These are phyloP conservation scores for Vitis amurensis DNA, from an alignment of 164 flowering plant genomes.

Conservation along the genomic window DNA sequence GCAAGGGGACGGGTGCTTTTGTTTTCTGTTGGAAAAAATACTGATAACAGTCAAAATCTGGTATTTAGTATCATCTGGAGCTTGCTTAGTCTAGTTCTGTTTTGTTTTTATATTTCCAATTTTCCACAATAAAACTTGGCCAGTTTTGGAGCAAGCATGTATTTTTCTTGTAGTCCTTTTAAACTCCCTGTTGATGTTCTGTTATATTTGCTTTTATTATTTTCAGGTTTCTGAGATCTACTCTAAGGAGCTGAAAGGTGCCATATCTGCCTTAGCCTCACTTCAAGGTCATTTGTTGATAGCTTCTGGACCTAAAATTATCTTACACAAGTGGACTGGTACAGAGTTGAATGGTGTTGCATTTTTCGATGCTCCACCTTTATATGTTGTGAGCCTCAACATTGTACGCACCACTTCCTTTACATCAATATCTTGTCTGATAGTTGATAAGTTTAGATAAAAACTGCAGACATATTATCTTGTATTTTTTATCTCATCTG, in stretches of 20 bases:
- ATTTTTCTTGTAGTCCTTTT: neutral
- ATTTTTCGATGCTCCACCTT: constrained; percentile 91
- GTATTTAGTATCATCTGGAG: constrained; percentile 30
- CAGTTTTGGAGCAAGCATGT: neutral
- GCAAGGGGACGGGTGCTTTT: constrained; percentile 92
- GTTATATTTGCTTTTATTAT: neutral
- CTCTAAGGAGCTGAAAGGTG: constrained; percentile 96
- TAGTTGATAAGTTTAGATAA: neutral
- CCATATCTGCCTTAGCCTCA: constrained; percentile 93
- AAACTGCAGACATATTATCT: too few species aligned
- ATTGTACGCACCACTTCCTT: constrained; percentile 58
- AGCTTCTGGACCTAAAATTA: constrained; percentile 96
- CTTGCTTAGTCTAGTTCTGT: neutral
- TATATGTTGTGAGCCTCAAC: constrained; percentile 94
- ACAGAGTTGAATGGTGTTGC: constrained; percentile 89
- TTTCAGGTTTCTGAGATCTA: constrained; percentile 84
- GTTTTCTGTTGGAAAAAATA: constrained; percentile 61
- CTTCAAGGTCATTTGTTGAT: constrained; percentile 93
- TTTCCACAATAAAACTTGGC: neutral
- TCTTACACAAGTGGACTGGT: constrained; percentile 94
- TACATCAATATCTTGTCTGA: neutral
- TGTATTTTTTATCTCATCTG: too few species aligned
- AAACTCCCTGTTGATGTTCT: neutral
- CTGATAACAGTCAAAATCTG: constrained; percentile 66
- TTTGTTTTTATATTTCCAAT: neutral